Base-by-base conservation (phyloP, 129 eudicot genomes). In the Ambrosia artemisiifolia region DNA sequence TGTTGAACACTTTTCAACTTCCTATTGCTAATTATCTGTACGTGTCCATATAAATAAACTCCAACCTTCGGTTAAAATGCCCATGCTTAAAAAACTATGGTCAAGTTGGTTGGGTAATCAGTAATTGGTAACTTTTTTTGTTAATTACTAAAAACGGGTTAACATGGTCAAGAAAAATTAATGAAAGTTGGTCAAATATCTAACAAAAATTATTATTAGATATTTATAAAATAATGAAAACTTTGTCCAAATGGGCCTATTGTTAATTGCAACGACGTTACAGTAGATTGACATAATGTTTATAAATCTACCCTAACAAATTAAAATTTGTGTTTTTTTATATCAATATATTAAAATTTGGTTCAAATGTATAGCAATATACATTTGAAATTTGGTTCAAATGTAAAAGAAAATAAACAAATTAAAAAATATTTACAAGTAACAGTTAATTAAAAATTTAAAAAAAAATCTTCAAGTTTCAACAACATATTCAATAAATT, bases 11-110 rank as follows among this genome's bases (percentile, higher is more conserved):
- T 92, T 59, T 11, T 83, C 5, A 92, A n/a, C 82, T 71, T 86
- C 32, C 88, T 86, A 12, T 92, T 92, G 71, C 96, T 88, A 9
- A 92, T 85, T 46, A 92, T 81, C 97, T 91, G 74, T 69, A 65
- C 28, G 28, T 24, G 28, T 34, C 32, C 68, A 72, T 20, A 6
- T 32, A 49, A 54, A 12, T 2, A 28, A 33, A 56, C 7, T 17
- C 16, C 3, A 10, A 50, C 1, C 2, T 5, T 54, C 6, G 36
- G 3, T 51, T 9, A 61, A 71, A 62, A 46, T 44, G 69, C 3
- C 65, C 65, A 38, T 11, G 5, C 0, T 11, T 18, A 43, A 7
- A 40, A 40, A 40, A 40, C 6, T 40, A 36, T 7, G 10, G 24
- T 54, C 28, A 56, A 19, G 57, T 5, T 4, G 9, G 32, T 35